These are phyloP conservation scores for Ceratocystis eucalypticola DNA, from an alignment of 2,329 filamentous ascomycete genomes.

Conservation along the genomic window DNA sequence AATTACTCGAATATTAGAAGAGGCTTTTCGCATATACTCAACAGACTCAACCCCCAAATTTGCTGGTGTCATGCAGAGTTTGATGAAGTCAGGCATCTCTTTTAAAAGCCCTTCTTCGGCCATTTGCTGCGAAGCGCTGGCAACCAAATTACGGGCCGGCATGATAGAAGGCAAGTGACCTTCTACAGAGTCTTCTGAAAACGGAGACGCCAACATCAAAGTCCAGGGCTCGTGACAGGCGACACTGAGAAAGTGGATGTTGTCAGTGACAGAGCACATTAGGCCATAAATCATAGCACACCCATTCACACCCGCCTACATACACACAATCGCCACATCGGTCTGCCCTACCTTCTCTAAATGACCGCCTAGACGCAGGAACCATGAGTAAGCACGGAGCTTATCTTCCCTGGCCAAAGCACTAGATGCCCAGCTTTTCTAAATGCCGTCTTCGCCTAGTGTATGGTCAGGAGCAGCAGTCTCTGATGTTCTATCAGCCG, in stretches of 20 bases:
- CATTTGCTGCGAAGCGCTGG: background rate
- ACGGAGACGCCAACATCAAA: background rate
- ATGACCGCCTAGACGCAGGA: background rate
- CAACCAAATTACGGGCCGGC: no score
- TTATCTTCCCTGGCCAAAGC: background rate
- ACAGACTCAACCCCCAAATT: background rate
- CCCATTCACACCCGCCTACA: background rate
- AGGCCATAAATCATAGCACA: background rate
- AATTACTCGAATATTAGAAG: background rate
- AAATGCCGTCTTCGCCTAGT: background rate
- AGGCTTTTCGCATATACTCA: background rate
- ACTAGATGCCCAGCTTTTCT: background rate
- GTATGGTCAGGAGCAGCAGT: background rate
- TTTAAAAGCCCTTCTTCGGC: background rate
- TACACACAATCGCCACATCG: background rate
- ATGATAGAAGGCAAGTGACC: background rate
- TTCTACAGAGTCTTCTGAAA: background rate
- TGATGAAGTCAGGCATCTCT: background rate
- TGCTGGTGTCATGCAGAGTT: background rate
- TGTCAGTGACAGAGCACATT: background rate
- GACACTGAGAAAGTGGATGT: background rate
- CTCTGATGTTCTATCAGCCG: background rate
- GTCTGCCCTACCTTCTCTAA: background rate
- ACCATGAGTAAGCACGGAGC: background rate
- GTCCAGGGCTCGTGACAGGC: background rate